Evolutionary conservation across 257 asterid genomes (phyloP), one percentile per base, ranked within the genome.

Genomic region (Schizonepeta tenuifolia): DNA sequence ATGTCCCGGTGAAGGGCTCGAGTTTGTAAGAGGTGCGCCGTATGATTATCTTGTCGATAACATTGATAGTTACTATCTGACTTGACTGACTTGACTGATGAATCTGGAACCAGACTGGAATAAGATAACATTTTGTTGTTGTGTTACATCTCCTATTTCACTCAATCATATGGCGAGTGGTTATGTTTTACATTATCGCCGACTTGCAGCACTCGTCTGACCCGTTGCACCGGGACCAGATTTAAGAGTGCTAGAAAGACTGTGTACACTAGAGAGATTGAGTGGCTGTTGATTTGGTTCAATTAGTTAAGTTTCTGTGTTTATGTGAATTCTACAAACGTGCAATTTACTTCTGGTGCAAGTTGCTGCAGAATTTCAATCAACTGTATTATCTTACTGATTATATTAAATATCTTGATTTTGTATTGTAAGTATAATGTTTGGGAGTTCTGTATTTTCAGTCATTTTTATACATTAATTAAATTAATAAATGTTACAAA

Each of bases 1-100:
- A 1, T 72, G 59, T 53, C 70, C 72, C 1, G 67, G 70, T 57
- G 92, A 82, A 59, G 88, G 77, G 77, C 56, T 85, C 66, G 82
- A 81, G 64, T 80, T 74, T 67, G 75, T 60, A 44, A 67, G 78
- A 18, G 82, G 78, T 33, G 75, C 65, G 17, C 75, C 86, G 4
- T 76, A 70, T 60, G 91, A 81, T 49, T 90, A 86, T 81, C 89
- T 87, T 18, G 84, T 80, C 9, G 93, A 86, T 69, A 64, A 88
- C 66, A 49, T 75, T 67, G 82, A 72, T 50, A 88, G 87, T 56
- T 90, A 86, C 86, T 88, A 81, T 75, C 49, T 78, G 70, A 66
- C 85, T n/a, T 81, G 82, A 77, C 72, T 7, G 79, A 77, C 65
- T 9, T 17, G 46, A 3, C 20, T 24, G 33, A 44, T n/a, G 26